phyloP scores from a whole-genome alignment of 768 basidiomycete genomes.

The Mycena vulgaris region DNA sequence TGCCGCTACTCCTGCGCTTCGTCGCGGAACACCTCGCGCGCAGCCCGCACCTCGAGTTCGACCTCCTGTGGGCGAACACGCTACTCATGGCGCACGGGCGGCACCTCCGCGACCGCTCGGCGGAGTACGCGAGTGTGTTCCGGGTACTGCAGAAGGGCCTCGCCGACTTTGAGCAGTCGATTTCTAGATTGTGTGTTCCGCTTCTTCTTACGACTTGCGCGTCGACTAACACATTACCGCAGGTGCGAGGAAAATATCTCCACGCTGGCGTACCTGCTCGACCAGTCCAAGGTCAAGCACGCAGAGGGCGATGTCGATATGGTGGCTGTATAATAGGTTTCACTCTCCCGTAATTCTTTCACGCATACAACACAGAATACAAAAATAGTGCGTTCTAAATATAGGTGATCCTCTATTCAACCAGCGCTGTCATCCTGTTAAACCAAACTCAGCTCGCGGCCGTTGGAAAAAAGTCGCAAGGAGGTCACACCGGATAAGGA shows the following conservation, averaged over 20 bases:
- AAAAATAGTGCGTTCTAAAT: no score
- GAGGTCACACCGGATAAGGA: no score
- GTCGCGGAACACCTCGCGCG: slow-evolving; percentile 87
- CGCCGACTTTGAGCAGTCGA: slow-evolving; percentile 81
- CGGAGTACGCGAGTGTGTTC: slow-evolving; percentile 85
- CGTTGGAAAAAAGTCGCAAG: no score
- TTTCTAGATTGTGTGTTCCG: slow-evolving; percentile 82
- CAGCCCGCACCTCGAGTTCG: slow-evolving; percentile 95
- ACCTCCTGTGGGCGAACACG: slow-evolving; percentile 89
- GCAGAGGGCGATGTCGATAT: slow-evolving; percentile 52
- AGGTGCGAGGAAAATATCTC: slow-evolving; percentile 94
- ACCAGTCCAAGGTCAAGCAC: slow-evolving; percentile 71
- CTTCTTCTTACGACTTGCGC: slow-evolving; percentile 20
- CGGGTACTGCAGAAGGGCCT: slow-evolving; percentile 89
- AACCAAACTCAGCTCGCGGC: no score
- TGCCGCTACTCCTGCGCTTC: slow-evolving; percentile 82
- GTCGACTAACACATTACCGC: slow-evolving; percentile 27
- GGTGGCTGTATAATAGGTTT: slow-evolving; percentile 23
- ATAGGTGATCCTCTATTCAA: no score
- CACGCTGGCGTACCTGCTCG: slow-evolving; percentile 81
- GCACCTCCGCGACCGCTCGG: slow-evolving; percentile 78
- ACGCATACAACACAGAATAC: no score
- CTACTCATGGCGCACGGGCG: slow-evolving; percentile 90
- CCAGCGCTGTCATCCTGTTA: no score
- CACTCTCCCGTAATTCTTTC: no score